Evolutionary conservation across 2,329 filamentous ascomycete genomes (phyloP).

Genomic region (Volutella citrinella): DNA sequence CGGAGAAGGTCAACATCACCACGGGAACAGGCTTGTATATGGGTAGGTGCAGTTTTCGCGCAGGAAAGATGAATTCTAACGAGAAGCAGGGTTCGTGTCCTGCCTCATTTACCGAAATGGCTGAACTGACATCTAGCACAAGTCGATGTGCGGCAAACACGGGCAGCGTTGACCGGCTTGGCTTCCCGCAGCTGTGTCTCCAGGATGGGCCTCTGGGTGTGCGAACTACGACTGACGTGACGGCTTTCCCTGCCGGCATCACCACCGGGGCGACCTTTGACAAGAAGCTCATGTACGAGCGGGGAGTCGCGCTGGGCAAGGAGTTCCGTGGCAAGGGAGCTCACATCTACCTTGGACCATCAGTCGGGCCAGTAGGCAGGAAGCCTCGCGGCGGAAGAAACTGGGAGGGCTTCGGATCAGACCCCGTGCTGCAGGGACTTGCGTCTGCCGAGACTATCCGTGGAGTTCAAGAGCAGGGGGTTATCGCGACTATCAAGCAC

Average conservation of each 20-base stretch:
- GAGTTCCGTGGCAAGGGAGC: slow-evolving; percentile 73
- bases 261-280: slow-evolving; percentile 73
- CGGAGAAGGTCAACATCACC: too few species aligned
- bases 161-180: not conserved
- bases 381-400: slow-evolving; percentile 71
- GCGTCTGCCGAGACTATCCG: slow-evolving; percentile 76
- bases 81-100: too few species aligned
- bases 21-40: too few species aligned
- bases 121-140: too few species aligned
- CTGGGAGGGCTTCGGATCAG: slow-evolving; percentile 72
- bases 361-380: slow-evolving; percentile 67
- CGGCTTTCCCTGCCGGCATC: slow-evolving; percentile 77
- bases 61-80: too few species aligned
- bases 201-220: slow-evolving; percentile 67
- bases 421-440: slow-evolving; percentile 72
- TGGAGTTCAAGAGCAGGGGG: slow-evolving; percentile 59
- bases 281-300: slow-evolving; percentile 66
- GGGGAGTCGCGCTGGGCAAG: slow-evolving; percentile 65
- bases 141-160: not conserved
- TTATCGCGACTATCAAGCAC: slow-evolving; percentile 57
- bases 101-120: too few species aligned
- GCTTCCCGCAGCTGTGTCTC: not conserved
- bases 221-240: slow-evolving; percentile 69
- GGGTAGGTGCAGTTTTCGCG: too few species aligned
- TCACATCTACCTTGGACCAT: slow-evolving; percentile 68